Base-by-base conservation (phyloP, 768 basidiomycete species). In the Podaxis sp. region DNA sequence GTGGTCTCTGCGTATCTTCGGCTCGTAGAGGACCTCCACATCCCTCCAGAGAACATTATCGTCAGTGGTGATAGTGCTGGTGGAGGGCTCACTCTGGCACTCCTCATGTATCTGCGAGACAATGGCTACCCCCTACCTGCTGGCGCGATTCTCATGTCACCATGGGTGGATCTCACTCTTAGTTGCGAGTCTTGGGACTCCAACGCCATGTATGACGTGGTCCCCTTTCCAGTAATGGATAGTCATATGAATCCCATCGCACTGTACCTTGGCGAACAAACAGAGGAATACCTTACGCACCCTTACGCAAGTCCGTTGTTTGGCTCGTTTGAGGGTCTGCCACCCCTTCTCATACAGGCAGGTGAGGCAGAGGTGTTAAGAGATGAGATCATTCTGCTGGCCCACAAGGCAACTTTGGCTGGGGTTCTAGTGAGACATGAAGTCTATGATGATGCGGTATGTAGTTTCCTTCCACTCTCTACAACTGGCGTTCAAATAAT, bases 121-220 rank as follows among this genome's bases (percentile, higher is more conserved):
- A 90, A 96, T 66, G 76, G 79, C 15, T 96, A 96, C 71, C 83
- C 89, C 1, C 69, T 96, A 4, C 96, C 96, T 8, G 85, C 89
- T 29, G 93, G 89, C 3, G 89, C 89, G 7, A 92, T 98, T 29
- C 73, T 97, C 41, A 88, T 98, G 85, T 94, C 90, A 24, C 95
- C 95, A 4, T 98, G 95, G 95, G 19, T 66, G 93, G 94, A 96
- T 73, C 76, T 99, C 65, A 98, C 97, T 0, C 93, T 97, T 87
- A 96, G 94, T 66, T 98, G 95, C 72, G 93, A 95, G 60, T 96
- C 94, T n/a, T 98, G 96, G 94, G 94, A 96, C 33, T 91, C 90
- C 60, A 98, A 98, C 73, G 87, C 90, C 27, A 76, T 81, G n/a
- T 95, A 81, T 72, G 94, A 95, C 72, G 87, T 96, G 50, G 85